Conservation (phyloP, 1,284 basidiomycete genomes). For the Schizopora paradoxa region DNA sequence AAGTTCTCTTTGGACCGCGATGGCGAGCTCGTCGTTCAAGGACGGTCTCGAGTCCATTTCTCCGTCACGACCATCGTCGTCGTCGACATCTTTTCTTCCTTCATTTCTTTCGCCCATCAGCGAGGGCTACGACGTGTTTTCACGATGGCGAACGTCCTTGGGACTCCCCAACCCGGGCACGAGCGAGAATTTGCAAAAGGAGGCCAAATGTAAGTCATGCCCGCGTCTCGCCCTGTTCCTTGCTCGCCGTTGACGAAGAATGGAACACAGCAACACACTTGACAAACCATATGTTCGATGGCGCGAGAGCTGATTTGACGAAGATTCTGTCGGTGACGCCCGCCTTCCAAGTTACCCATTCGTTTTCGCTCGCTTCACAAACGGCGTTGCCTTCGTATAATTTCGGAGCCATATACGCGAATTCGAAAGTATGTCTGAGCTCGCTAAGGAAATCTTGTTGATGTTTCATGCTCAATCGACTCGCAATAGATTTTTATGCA, state of each 20-base stretch:
- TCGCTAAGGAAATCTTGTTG: constrained; percentile 4
- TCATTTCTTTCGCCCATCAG: constrained; percentile 48
- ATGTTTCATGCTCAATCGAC: constrained; percentile 18
- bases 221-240: constrained; percentile 6
- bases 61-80: constrained; percentile 12
- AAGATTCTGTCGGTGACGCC: constrained; percentile 93
- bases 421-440: constrained; percentile 55
- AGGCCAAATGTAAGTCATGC: constrained; percentile 71
- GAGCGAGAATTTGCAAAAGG: constrained; percentile 86
- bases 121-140: constrained; percentile 66
- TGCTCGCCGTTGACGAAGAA: too few relatives aligned
- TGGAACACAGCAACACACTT: constrained; percentile 72
- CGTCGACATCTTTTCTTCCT: constrained; percentile 18
- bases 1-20: not conserved
- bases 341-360: constrained; percentile 97
- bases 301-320: constrained; percentile 91
- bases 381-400: constrained; percentile 80
- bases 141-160: constrained; percentile 74
- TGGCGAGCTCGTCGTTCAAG: constrained; percentile 16
- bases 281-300: constrained; percentile 96
- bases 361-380: constrained; percentile 84
- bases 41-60: constrained; percentile 5
- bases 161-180: constrained; percentile 85
- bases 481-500: constrained; percentile 77
- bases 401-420: constrained; percentile 92